Evolutionary conservation across 2,329 filamentous ascomycete genomes (phyloP), one percentile per base, ranked within the genome.

Genomic region (Trichoderma sp.): DNA sequence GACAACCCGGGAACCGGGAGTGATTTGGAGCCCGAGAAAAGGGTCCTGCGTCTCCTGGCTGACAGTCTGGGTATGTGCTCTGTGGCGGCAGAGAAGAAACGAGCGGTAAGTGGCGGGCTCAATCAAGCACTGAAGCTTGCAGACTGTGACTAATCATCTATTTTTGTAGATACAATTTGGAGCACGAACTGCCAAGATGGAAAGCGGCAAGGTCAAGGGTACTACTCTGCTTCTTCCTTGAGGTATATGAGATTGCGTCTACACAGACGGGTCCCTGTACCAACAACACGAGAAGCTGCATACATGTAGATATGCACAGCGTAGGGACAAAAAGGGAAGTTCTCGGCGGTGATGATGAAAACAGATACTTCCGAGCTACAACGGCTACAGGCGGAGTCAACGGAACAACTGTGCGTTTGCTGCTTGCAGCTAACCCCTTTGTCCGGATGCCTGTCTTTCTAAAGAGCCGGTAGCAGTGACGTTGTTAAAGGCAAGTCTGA

Each of bases 1-100:
- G 89, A 87, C n/a, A 84, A 86, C 53, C 74, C 76, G 4, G 77
- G 76, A 8, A 80, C 80, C 6, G 78, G 80, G 43, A 75, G 58
- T 5, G 69, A 65, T 1, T 83, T 95, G 7, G 94, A 97, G 75
- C 87, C 93, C 0, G 94, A 90, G 18, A 99, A 99, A 82, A 90
- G 92, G 77, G 86, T 95, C 1, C 82, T 99, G 66, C 87, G 96
- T 26, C 85, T 97, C 26, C 82, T 97, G 26, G 94, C 95, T 0
- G 88, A 90, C 80, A 86, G 89, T 34, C 82, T 98, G 43, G 92
- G 91, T 3, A 91, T 98, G 88, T 80, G 80, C 2, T 83, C 82
- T 6, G 93, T 94, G 2, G 91, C 95, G 5, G 83, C 83, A n/a
- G 95, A 98, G 82, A 97, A 96, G 86, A 99, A 99, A 67, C 74